Conservation (phyloP, 2,329 filamentous ascomycete genomes). For the Cryphonectria parasitica region DNA sequence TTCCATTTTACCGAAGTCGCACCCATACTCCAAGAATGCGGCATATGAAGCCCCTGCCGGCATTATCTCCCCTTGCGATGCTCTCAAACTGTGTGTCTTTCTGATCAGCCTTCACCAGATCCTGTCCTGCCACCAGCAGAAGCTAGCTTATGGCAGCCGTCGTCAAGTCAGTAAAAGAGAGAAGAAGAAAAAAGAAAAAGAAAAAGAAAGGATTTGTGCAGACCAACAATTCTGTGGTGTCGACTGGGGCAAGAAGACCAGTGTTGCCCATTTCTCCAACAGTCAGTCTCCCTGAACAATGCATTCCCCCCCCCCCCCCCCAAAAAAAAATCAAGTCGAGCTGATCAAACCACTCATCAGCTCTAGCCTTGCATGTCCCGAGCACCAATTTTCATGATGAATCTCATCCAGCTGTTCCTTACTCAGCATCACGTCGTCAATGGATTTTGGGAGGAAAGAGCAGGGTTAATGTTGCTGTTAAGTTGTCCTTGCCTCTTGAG, state of each 20-base stretch:
- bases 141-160: neutral
- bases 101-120: neutral
- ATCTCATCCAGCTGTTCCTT: neutral
- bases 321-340: neutral
- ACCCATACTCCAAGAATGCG: neutral
- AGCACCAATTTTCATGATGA: neutral
- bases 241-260: neutral
- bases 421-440: neutral
- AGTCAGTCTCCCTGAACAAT: neutral
- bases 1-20: neutral
- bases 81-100: neutral
- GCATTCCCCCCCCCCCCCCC: neutral
- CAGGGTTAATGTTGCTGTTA: neutral
- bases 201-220: neutral
- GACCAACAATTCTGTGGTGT: neutral
- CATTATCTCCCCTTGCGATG: neutral
- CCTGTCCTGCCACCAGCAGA: neutral
- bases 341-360: neutral
- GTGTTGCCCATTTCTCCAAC: neutral
- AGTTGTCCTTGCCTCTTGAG: neutral
- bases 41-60: neutral
- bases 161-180: neutral
- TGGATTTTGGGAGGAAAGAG: neutral
- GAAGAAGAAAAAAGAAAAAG: too few relatives aligned
- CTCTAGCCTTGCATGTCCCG: neutral